Evolutionary conservation across 1,284 basidiomycete species (phyloP), one percentile per base, ranked within the genome.

Genomic region (Naganishia cerealis): DNA sequence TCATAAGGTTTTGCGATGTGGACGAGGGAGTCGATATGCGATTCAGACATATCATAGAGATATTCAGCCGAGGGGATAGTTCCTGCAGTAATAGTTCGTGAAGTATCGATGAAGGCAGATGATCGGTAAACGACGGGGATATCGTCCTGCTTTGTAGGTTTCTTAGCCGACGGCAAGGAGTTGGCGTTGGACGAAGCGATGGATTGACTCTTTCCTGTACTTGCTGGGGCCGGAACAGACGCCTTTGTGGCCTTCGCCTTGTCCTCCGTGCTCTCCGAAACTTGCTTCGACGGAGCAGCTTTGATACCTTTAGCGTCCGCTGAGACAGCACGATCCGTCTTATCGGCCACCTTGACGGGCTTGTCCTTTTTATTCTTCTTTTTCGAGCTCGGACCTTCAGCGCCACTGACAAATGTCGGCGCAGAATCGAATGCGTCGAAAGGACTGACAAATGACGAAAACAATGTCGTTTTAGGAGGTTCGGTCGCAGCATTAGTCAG

Each of bases 351-450:
- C 61, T 54, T 63, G 36, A 38, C 50, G 3, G 38, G 15, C 50
- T 54, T 63, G 33, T 66, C 63, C 63, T 66, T 66, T 54, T 66
- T 66, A 43, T 29, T 57, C 63, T 56, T 56, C 54, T 66, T 66
- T 18, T 66, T 66, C 26, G 48, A 2, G 18, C 21, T 38, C 52
- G 52, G 3, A 6, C 15, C 54, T 26, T 36, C 50, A n/a, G 38
- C 18, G 26, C 16, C 33, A 15, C n/a, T 39, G 36, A 48, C 9
- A n/a, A 50, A 16, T 10, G 66, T 56, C 7, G 43, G 33, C 16
- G 53, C 52, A 10, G 55, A 26, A 24, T 67, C 66, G 40, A 70
- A 70, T 3, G 62, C 66, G 39, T 70, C 69, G 57, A 70, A 70
- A 4, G 69, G 69, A 50, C 59, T 65, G 57, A 70, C 57, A 36